Evolutionary conservation across 495 filamentous ascomycete species (phyloP), one percentile per base, ranked within the genome.

Genomic region (Penicillium bialowiezense): DNA sequence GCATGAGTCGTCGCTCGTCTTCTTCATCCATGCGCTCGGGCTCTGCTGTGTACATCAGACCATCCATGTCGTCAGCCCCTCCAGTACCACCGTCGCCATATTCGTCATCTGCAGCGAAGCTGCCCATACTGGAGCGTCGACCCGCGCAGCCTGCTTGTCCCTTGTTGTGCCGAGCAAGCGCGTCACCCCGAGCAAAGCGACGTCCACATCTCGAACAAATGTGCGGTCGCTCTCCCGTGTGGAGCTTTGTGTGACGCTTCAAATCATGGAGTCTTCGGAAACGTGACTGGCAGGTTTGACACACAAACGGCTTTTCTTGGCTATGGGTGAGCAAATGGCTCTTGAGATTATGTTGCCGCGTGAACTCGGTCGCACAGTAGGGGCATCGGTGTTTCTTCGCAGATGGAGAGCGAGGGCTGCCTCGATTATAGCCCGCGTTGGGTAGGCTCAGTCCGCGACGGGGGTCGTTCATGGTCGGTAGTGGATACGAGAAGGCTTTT

Each of bases 291-390:
- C 93, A 99, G 17, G 87, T 88, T 47, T 87, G 81, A 59, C 93
- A 99, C 18, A 89, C 81, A 60, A 90, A 99, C 0, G 93, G 93
- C 64, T 99, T 99, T 67, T 97, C 95, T 69, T 99, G 93, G 55
- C 92, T 96, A 62, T 99, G 93, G 0, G 93, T 99, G 49, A 99
- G 81, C 28, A 99, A 80, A 72, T 99, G 93, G 52, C 90, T 96
- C 68, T 99, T 99, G n/a, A 99, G 81, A 55, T 99, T 99, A 63
- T 99, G 93, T 62, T 97, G 95, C 8, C 93, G 81, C 8, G 93
- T 99, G 58, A 99, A 99, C 58, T 95, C 92, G 7, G 95, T 96
- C 3, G 89, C 77, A 73, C 93, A 99, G 67, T 95, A 96, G 2
- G 87, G 90, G 59, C 93, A 99, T 51, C 91, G 95, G 70, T 99